Conservation (phyloP, 2,329 filamentous ascomycete genomes). For the Colletotrichum endophyticum region DNA sequence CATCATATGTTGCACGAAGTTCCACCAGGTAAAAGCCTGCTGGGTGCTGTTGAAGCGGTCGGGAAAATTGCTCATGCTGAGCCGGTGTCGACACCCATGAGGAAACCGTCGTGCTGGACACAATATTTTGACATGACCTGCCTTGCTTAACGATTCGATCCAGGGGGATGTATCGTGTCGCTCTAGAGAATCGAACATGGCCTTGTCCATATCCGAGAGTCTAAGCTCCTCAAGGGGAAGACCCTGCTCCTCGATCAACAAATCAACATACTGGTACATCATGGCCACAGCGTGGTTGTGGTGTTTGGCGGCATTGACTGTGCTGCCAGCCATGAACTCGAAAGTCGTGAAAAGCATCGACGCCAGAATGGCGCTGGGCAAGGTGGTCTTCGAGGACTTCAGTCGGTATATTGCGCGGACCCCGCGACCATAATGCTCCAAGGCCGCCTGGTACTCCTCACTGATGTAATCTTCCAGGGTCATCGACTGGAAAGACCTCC, state of each 20-base stretch:
- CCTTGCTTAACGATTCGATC: background rate
- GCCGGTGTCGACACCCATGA: background rate
- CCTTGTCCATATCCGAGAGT: background rate
- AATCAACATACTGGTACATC: conserved; percentile 2
- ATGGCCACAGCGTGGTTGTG: conserved; percentile 4
- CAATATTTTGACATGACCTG: background rate
- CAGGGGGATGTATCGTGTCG: conserved; percentile 7
- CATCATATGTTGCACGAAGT: conserved; percentile 1
- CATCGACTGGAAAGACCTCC: background rate
- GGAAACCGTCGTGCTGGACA: background rate
- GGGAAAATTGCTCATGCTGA: background rate
- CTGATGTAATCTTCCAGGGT: background rate
- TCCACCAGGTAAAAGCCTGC: conserved; percentile 7
- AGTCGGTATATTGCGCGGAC: background rate
- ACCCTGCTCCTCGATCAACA: background rate
- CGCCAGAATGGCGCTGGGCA: background rate
- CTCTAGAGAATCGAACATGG: background rate
- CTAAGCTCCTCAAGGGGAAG: background rate
- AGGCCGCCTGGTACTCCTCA: background rate
- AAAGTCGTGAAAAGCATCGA: conserved; percentile 8
- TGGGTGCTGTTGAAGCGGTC: background rate
- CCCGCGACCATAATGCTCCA: conserved; percentile 9
- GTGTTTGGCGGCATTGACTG: background rate
- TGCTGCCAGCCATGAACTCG: conserved; percentile 3
- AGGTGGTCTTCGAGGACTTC: background rate